Base-by-base conservation (phyloP, 1,139 yeast genomes). In the Geotrichum citri-aurantii region DNA sequence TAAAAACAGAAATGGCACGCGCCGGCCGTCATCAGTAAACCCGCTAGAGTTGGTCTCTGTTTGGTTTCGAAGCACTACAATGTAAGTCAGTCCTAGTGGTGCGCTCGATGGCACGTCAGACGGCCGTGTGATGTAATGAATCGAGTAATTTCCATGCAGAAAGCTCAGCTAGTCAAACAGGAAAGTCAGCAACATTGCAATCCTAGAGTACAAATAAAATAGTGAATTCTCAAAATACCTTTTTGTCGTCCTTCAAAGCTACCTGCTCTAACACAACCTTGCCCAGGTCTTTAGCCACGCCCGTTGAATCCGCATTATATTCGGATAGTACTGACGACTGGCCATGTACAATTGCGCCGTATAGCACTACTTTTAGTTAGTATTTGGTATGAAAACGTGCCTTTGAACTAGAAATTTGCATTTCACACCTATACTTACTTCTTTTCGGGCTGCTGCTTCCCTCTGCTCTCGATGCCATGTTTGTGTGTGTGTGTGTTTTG, bases 111-210 rank as follows among this genome's bases (percentile, higher is more conserved):
- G 59, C 6, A 59, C 64, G 17, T 60, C 62, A 12, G 65, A 61
- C 4, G 69, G 63, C 10, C 66, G 62, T 26, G 74, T 68, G n/a
- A 73, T 65, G 62, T 71, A 71, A 61, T 73, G 76, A 23, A 71
- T 70, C 21, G 69, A 65, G 55, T 68, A 63, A 49, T 68, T 66
- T 53, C 71, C 73, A 59, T 73, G 73, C 46, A 70, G 62, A 62
- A 67, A 70, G 31, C 72, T 71, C 63, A 68, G 65, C 67, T 68
- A 52, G 8, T 24, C 49, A 44, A 37, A 44, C 21, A 52, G 33
- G 17, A 46, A 21, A 11, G 29, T 11, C 37, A 26, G 23, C 2
- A 47, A 53, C n/a, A n/a, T n/a, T 40, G 14, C 14, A 23, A 19
- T 27, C 21, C 19, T 21, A 17, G 33, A 48, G 42, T 24, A 50